Base-by-base conservation (phyloP, 208 protist species). In the Trypanosoma scelopori region DNA sequence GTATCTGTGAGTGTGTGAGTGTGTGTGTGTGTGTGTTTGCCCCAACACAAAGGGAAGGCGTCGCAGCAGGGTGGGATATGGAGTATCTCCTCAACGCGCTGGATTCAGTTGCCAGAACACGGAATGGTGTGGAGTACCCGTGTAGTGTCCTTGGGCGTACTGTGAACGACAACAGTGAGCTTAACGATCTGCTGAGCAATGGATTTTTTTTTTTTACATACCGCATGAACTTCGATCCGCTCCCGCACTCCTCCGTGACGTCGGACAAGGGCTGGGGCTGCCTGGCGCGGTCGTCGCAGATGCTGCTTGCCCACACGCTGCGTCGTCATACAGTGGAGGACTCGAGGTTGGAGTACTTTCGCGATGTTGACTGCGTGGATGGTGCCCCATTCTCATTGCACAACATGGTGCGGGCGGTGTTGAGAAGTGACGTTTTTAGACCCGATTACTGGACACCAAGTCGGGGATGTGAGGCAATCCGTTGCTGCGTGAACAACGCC, bases 201-300 rank as follows among this genome's bases (percentile, higher is more conserved):
- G 22, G 67, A 11, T 94, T 89, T 62, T 56, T 74, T 50, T 64
- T 89, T 49, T 85, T 92, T 50, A 91, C 89, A 1, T 95, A 92
- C 61, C 83, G 89, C 41, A 71, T 62, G n/a, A 63, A 71, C 49
- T 92, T 92, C 57, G 74, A 78, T 45, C 67, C 68, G 3, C 78
- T 89, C 9, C 72, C 65, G 2, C 32, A 39, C 20, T 64, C 58
- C 15, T 51, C 69, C n/a, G 28, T 60, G 18, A 68, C 68, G 15
- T 80, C 82, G 0, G 89, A 95, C 56, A 74, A 79, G 37, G 89
- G 89, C 23, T 95, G 89, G 89, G 89, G 89, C 46, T 95, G 89
- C 55, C 74, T 95, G 20, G 71, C 82, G 27, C 89, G 89, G 23
- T 73, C 82, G 4, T 74, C 80, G 15, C 89, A 95, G 75, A 95